These are phyloP conservation scores for Ilyonectria destructans DNA, from an alignment of 2,329 filamentous ascomycete genomes.

Conservation along the genomic window DNA sequence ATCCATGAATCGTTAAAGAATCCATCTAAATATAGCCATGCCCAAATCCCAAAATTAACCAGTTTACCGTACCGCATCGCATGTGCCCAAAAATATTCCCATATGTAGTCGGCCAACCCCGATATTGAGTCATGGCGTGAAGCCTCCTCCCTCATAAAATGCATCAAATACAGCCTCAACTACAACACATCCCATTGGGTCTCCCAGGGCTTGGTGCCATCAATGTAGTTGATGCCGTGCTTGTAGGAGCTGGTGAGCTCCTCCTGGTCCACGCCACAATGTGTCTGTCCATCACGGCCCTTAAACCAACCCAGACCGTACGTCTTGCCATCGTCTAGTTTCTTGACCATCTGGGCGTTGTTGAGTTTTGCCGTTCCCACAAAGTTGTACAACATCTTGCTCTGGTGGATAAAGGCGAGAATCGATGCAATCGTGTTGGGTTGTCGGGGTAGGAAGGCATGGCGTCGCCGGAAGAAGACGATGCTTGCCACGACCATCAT, in stretches of 20 bases:
- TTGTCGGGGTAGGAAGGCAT: conserved; percentile 83
- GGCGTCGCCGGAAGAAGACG: conserved; percentile 75
- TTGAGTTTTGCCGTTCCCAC: conserved; percentile 78
- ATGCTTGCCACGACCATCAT: conserved; percentile 73
- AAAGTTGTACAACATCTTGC: conserved; percentile 85
- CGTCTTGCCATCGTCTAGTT: conserved; percentile 72
- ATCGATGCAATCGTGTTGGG: conserved; percentile 85
- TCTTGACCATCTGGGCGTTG: conserved; percentile 73
- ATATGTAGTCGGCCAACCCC: not conserved
- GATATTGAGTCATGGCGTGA: conserved; percentile 6
- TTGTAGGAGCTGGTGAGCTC: conserved; percentile 77
- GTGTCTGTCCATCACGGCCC: conserved; percentile 80
- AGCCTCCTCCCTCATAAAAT: not conserved
- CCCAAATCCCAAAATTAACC: not conserved
- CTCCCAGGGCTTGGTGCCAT: conserved; percentile 68
- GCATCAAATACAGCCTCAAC: conserved; percentile 18
- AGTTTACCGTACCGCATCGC: conserved; percentile 6
- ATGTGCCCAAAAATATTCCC: conserved; percentile 1
- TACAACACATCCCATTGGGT: conserved; percentile 58
- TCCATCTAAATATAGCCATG: conserved; percentile 23
- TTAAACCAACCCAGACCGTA: conserved; percentile 86
- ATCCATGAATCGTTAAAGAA: conserved; percentile 19
- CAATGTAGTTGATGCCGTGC: conserved; percentile 66
- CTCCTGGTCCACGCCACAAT: conserved; percentile 86
- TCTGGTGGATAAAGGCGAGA: conserved; percentile 85